A percentile compares a stretch with the other conserved stretches of the same genome.
Conservation (phyloP, 257 asterid genomes). For the Solanum neorickii region DNA sequence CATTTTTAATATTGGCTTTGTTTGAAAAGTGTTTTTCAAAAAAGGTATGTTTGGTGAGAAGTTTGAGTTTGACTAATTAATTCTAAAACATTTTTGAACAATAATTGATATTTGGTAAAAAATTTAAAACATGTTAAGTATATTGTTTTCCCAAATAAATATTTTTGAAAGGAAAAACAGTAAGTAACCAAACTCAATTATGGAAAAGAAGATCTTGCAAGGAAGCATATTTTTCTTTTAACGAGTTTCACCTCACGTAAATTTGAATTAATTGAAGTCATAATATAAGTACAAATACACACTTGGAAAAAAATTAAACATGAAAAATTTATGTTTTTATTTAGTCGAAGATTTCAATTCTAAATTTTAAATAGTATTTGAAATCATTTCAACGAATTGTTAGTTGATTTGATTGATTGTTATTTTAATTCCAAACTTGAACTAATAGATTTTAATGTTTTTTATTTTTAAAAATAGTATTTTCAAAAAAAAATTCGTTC, state of each 20-base stretch:
- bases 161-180: neutral
- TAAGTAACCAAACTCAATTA: neutral
- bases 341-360: no score
- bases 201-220: neutral
- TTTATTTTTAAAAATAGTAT: no score
- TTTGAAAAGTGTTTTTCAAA: neutral
- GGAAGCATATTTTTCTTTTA: neutral
- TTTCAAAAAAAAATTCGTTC: neutral
- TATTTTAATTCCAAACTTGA: no score
- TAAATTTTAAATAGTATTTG: no score
- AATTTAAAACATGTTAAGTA: neutral
- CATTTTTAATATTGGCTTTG: neutral
- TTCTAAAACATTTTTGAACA: neutral
- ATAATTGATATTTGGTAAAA: neutral
- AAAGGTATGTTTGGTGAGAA: neutral
- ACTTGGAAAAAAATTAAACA: neutral
- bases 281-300: neutral
- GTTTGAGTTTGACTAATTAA: neutral
- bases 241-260: neutral
- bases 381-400: no score
- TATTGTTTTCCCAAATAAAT: neutral
- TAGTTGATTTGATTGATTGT: no score
- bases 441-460: no score
- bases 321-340: no score
- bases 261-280: neutral